Base-by-base conservation (phyloP, 176 grass and related monocot species). In the Melocanna baccifera region DNA sequence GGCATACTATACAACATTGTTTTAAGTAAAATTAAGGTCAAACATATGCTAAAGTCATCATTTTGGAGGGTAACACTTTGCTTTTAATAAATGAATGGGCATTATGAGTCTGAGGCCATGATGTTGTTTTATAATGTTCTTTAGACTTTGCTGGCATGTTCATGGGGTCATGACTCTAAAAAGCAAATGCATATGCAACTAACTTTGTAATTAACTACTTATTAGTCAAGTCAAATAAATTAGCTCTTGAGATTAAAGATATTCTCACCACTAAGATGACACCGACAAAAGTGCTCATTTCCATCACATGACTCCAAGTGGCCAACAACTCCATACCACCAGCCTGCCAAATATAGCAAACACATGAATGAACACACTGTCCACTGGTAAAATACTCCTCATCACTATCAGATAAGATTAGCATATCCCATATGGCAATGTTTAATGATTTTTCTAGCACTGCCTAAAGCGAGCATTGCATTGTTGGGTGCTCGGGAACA, bases 281-380 rank as follows among this genome's bases (percentile, higher is more conserved):
- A 97, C 71, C 81, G 86, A 74, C 94, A 92, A 79, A 88, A 91
- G 83, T 91, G 88, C 32, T 91, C 89, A 81, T 91, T 91, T 91
- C 89, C 91, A 81, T 92, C 91, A 76, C 93, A 99, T 81, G 96
- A 89, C 70, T 87, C 91, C 88, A 91, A 93, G 87, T 99, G 96
- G 41, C 93, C 89, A 73, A 99, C 91, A 63, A 94, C 93, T 86
- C 93, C 96, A 91, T 99, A 99, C 96, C 96, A 99, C 96, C 96
- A 99, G 78, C 96, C 96, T 99, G 88, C 71, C 80, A 91, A 74
- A 88, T 77, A 93, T 71, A 82, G 78, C 57, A 79, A 74, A 74
- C 61, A 74, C 46, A 80, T 67, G 64, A 64, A 90, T 90, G 61
- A 88, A 50, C 80, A 89, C 50, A 75, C 71, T 83, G 30, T 73